phyloP scores from a whole-genome alignment of 345 rosid genomes.

The Eucalyptus sp. region DNA sequence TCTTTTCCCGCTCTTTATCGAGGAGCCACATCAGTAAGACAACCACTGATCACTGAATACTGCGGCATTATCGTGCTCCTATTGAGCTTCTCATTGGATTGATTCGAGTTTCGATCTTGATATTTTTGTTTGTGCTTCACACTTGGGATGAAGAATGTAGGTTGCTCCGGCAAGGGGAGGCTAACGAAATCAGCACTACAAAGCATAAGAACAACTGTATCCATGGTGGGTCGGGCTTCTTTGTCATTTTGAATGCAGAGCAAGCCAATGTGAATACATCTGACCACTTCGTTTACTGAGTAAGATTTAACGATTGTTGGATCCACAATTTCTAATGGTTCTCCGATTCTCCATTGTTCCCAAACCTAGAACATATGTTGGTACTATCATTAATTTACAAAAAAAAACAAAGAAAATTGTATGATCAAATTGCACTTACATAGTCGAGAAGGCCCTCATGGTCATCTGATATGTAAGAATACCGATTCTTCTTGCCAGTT shows the following conservation, averaged over 20 bases:
- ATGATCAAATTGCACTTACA: background rate
- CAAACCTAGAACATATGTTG: background rate
- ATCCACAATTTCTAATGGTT: background rate
- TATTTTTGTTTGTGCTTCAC: background rate
- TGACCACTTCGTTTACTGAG: background rate
- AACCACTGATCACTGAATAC: background rate
- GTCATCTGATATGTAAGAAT: background rate
- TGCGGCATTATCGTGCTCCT: background rate
- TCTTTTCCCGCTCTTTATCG: background rate
- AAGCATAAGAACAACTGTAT: constrained; percentile 6
- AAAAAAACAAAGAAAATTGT: background rate
- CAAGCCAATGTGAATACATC: background rate
- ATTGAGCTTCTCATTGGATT: background rate
- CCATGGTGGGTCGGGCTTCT: constrained; percentile 10
- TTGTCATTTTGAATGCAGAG: constrained; percentile 1
- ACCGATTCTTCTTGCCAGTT: background rate
- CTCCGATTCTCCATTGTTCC: background rate
- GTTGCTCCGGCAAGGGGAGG: background rate
- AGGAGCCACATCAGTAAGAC: background rate
- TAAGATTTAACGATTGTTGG: background rate
- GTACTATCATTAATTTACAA: background rate
- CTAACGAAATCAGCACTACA: background rate
- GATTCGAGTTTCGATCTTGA: background rate
- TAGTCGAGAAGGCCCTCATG: background rate
- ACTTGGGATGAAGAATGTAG: background rate